Base-by-base conservation (phyloP, 75 land plant species). In the Ceratopteris richardii region DNA sequence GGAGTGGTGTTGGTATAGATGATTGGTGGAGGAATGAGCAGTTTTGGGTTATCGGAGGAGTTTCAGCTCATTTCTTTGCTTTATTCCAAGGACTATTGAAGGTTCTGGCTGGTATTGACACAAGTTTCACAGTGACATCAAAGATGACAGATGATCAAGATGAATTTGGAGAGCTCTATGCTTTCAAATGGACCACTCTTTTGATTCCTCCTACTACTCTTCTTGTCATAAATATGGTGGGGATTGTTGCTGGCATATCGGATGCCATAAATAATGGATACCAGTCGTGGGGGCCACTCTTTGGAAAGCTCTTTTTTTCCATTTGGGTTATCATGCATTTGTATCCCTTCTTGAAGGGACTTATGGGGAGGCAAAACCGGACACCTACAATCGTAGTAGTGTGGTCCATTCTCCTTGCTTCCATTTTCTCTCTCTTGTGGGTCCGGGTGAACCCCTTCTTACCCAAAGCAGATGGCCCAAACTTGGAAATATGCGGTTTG, bases 1-100 rank as follows among this genome's bases (percentile, higher is more conserved):
- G 90, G 90, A 76, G 88, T 54, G 75, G 83, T 1, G 90, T 86
- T 27, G 81, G 76, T 3, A 73, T 80, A 14, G 81, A 83, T 51
- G 90, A 86, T 19, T 86, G 87, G 88, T 86, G 89, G 89, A 79
- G 89, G 62, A 86, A 83, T 52, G 81, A 83, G 47, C 87, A 84
- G 63, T 84, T 84, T 56, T 81, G 87, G 87, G 87, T 84, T 23
- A 86, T 86, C 59, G 88, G 90, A 54, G 88, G 90, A 41, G 88
- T 64, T 10, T 83, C 88, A 42, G 58, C 90, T 11, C 88, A 86
- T 47, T 60, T 86, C 0, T 86, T 86, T 71, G 90, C 90, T 46
- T 64, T 86, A 43, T 76, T 86, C 66, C 88, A 86, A 44, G 90
- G 88, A 44, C 68, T 84, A 24, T 77, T 86, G 19, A 86, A 86